Conservation (phyloP, 2,329 filamentous ascomycete species). For the Colletotrichum gigasporum region DNA sequence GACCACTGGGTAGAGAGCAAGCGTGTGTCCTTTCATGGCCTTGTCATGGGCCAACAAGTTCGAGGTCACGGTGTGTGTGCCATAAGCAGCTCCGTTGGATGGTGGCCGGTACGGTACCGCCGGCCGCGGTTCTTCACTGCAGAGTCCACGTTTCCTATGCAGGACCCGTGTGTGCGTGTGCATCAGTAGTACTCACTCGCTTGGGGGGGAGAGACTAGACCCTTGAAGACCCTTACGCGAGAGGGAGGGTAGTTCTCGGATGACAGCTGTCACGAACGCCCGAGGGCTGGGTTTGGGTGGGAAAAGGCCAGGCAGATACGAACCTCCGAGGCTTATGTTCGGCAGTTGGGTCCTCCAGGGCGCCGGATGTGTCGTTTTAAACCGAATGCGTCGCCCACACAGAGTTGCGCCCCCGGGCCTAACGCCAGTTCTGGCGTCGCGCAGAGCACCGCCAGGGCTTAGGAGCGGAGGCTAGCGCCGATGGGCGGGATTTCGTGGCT, state of each 20-base stretch:
- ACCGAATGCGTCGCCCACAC: conserved; percentile 10
- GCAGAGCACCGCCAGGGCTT: not conserved
- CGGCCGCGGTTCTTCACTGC: too few species aligned
- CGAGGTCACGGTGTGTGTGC: not conserved
- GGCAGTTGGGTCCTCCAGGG: not conserved
- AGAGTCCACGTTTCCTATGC: too few species aligned
- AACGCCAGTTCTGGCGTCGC: not conserved
- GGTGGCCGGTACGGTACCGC: too few species aligned
- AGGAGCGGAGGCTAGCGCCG: not conserved
- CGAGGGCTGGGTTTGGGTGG: not conserved
- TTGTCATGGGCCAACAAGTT: not conserved
- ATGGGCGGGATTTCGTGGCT: not conserved
- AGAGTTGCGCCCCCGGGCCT: not conserved
- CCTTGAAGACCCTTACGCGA: not conserved
- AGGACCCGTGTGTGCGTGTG: too few species aligned
- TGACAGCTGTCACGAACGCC: not conserved
- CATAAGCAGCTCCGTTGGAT: not conserved
- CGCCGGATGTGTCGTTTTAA: not conserved
- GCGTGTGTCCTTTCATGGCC: too few species aligned
- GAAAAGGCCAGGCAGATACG: too few species aligned
- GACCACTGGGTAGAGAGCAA: not conserved
- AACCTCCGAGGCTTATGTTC: too few species aligned
- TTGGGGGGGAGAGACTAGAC: too few species aligned
- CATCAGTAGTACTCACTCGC: too few species aligned
- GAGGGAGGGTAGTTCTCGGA: not conserved